These are phyloP conservation scores for Theobroma grandiflorum DNA, from an alignment of 441 rosid genomes.

Conservation along the genomic window DNA sequence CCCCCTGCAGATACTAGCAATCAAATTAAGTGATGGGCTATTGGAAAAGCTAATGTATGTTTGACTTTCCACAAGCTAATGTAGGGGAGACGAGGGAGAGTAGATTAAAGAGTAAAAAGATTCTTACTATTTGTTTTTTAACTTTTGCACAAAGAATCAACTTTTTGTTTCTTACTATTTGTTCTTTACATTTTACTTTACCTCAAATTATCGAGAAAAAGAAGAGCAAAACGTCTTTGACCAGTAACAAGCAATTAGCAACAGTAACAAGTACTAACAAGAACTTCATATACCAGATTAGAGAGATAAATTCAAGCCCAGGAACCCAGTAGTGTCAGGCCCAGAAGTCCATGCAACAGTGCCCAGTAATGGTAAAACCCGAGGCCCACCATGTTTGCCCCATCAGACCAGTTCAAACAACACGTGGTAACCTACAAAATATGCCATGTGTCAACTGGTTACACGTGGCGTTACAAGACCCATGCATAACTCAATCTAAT, in stretches of 20 bases:
- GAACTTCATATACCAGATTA: not conserved
- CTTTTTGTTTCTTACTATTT: too few relatives aligned
- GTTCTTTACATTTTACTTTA: too few relatives aligned
- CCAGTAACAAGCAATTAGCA: too few relatives aligned
- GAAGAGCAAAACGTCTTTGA: too few relatives aligned
- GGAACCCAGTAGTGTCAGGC: too few relatives aligned
- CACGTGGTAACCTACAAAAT: not conserved
- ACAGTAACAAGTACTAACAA: too few relatives aligned
- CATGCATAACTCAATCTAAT: slow-evolving; percentile 3
- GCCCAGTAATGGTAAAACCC: not conserved
- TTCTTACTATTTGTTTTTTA: too few relatives aligned
- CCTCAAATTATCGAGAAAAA: too few relatives aligned
- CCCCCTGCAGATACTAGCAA: slow-evolving; percentile 24
- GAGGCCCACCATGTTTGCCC: not conserved
- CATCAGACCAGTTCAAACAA: slow-evolving; percentile 15
- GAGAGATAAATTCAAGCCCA: not conserved
- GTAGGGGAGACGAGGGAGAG: too few relatives aligned
- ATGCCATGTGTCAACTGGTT: not conserved
- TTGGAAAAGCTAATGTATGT: not conserved
- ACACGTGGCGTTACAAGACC: slow-evolving; percentile 4
- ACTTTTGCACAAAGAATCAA: too few relatives aligned
- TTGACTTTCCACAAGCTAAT: too few relatives aligned
- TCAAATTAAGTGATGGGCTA: slow-evolving; percentile 2
- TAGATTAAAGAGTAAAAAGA: too few relatives aligned
- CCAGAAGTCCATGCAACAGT: not conserved